Conservation (phyloP, 805 yeast species). For the Candida quercuum region DNA sequence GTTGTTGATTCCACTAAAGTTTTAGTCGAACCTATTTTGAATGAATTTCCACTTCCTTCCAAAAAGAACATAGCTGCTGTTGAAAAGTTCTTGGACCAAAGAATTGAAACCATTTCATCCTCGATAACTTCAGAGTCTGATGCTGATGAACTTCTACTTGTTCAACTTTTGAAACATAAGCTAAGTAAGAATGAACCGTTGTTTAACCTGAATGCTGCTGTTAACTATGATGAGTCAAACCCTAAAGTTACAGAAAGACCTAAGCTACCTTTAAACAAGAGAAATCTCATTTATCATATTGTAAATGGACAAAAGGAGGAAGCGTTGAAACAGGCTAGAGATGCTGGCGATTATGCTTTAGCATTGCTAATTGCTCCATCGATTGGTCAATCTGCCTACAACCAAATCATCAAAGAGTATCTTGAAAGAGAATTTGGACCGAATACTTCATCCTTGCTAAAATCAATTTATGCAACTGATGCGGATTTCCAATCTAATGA, state of each 20-base stretch:
- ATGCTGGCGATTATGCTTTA: constrained; percentile 68
- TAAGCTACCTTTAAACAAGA: constrained; percentile 24
- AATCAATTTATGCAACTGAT: constrained; percentile 46
- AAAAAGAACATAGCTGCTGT: constrained; percentile 25
- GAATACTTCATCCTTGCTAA: constrained; percentile 45
- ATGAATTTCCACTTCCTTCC: constrained; percentile 29
- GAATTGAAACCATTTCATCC: constrained; percentile 6
- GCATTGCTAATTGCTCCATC: constrained; percentile 68
- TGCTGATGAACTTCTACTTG: constrained; percentile 69
- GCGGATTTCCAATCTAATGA: background rate
- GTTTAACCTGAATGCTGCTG: constrained; percentile 18
- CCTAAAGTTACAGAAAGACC: constrained; percentile 4
- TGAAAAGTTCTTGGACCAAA: constrained; percentile 21
- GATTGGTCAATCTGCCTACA: constrained; percentile 56
- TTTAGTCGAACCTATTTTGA: constrained; percentile 27
- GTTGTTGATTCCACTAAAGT: constrained; percentile 30
- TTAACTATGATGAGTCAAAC: constrained; percentile 13
- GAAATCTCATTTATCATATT: constrained; percentile 50
- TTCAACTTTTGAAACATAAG: constrained; percentile 22
- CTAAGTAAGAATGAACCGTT: constrained; percentile 8
- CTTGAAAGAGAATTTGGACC: constrained; percentile 38
- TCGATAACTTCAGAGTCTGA: constrained; percentile 39
- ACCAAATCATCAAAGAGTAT: constrained; percentile 52
- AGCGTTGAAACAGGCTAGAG: constrained; percentile 60
- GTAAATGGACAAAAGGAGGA: constrained; percentile 59